Percentiles rank a stretch among this genome's conserved stretches.
Evolutionary conservation across 345 rosid genomes (phyloP).

Genomic region (Triadica sebifera): DNA sequence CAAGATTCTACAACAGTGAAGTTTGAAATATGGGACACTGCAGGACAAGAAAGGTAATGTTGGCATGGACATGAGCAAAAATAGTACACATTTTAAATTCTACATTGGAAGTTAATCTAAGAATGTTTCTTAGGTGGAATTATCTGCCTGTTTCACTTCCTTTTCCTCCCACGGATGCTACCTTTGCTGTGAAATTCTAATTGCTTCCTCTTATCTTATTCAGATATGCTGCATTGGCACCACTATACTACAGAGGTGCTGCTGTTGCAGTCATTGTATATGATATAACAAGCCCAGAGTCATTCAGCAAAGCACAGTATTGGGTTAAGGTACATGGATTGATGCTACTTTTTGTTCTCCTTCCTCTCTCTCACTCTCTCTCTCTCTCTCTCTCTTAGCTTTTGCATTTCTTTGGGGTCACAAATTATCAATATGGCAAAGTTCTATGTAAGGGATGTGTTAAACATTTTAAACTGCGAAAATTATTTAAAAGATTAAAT

Average conservation of each 20-base stretch:
- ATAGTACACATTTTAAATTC: constrained; percentile 10
- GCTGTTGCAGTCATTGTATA: constrained; percentile 92
- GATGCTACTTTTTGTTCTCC: background rate
- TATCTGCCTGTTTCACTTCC: background rate
- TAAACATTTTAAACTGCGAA: no score
- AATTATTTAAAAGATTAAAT: no score
- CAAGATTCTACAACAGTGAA: constrained; percentile 96
- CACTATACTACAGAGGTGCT: constrained; percentile 96
- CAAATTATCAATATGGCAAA: no score
- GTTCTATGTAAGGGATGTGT: no score
- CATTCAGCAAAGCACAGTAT: constrained; percentile 87
- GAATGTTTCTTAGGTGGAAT: background rate
- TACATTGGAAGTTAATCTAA: constrained; percentile 4
- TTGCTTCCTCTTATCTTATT: constrained; percentile 8
- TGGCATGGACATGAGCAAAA: background rate
- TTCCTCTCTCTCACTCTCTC: no score
- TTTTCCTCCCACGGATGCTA: background rate
- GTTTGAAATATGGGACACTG: constrained; percentile 99
- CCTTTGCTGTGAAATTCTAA: constrained; percentile 4
- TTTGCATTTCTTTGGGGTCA: no score
- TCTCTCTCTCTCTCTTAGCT: no score
- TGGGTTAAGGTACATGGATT: constrained; percentile 82
- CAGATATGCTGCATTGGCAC: constrained; percentile 97
- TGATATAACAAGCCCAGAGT: constrained; percentile 93
- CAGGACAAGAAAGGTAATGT: constrained; percentile 94